Conservation (phyloP, 2,329 filamentous ascomycete species). For the Cryphonectria naterciae region DNA sequence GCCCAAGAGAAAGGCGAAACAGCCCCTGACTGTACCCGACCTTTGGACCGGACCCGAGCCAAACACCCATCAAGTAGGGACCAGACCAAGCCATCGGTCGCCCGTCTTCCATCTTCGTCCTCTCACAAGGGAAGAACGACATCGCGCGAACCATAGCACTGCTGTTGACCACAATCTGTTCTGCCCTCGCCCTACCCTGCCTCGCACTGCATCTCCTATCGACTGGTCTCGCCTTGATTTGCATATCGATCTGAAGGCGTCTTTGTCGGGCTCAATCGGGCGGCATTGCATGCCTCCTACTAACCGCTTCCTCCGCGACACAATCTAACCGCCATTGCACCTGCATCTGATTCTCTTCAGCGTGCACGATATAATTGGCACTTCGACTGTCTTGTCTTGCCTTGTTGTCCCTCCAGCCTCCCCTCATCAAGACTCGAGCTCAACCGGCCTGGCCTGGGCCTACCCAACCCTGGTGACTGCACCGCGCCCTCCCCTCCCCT, state of each 20-base stretch:
- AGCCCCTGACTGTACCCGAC: slow-evolving; percentile 19
- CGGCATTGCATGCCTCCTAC: slow-evolving; percentile 1
- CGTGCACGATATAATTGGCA: not conserved
- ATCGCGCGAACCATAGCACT: slow-evolving; percentile 7
- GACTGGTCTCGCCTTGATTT: slow-evolving; percentile 7
- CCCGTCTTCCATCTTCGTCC: not conserved
- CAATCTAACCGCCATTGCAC: slow-evolving; percentile 6
- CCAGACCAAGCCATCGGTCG: slow-evolving; percentile 13
- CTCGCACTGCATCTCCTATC: not conserved
- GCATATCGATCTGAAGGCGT: not conserved
- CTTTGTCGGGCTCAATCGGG: not conserved
- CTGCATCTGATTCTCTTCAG: slow-evolving; percentile 10
- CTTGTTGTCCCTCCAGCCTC: not conserved
- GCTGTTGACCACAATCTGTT: slow-evolving; percentile 3
- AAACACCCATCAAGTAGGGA: slow-evolving; percentile 1
- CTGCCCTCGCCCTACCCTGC: slow-evolving; percentile 4
- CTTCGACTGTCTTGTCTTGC: not conserved
- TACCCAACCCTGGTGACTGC: not conserved
- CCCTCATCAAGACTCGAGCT: not conserved
- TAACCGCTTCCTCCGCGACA: not conserved
- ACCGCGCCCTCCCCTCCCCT: not conserved
- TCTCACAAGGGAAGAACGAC: slow-evolving; percentile 8
- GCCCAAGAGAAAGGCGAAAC: slow-evolving; percentile 20
- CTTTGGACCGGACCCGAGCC: slow-evolving; percentile 5
- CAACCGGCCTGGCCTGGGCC: not conserved